phyloP scores from a whole-genome alignment of 2,329 filamentous ascomycete genomes.

The Zymoseptoria brevis region DNA sequence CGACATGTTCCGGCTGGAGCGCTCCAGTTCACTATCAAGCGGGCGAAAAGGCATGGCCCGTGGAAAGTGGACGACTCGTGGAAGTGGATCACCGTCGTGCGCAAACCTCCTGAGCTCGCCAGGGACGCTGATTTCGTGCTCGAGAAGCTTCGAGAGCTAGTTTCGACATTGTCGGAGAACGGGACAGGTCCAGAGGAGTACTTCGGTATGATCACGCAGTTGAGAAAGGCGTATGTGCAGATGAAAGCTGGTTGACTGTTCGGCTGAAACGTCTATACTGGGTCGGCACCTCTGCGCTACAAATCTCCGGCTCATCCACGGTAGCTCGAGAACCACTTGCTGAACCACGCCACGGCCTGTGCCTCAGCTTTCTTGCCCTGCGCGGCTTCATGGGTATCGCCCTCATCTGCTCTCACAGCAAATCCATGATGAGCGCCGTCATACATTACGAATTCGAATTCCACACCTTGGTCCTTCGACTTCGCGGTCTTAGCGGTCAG shows the following conservation, averaged over 20 bases:
- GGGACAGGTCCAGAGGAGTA: slow-evolving; percentile 14
- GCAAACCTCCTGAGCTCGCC: slow-evolving; percentile 16
- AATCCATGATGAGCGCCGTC: slow-evolving; percentile 32
- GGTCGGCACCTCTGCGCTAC: too few relatives aligned
- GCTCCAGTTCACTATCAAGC: slow-evolving; percentile 14
- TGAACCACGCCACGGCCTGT: slow-evolving; percentile 34
- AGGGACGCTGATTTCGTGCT: slow-evolving; percentile 20
- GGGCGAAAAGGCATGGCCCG: slow-evolving; percentile 6
- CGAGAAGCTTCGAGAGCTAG: slow-evolving; percentile 9
- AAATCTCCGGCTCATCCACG: too few relatives aligned
- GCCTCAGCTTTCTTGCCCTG: slow-evolving; percentile 31
- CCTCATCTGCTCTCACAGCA: slow-evolving; percentile 30
- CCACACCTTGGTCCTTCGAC: slow-evolving; percentile 26
- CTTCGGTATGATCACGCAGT: slow-evolving; percentile 11
- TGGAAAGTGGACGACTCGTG: slow-evolving; percentile 20
- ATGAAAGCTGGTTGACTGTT: not conserved
- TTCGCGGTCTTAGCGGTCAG: slow-evolving; percentile 29
- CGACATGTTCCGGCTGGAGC: slow-evolving; percentile 22
- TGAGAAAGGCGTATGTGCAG: slow-evolving; percentile 14
- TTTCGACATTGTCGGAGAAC: slow-evolving; percentile 6
- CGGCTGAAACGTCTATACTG: not conserved
- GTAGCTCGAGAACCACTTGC: slow-evolving; percentile 25
- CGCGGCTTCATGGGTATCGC: slow-evolving; percentile 27
- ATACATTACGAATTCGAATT: slow-evolving; percentile 33
- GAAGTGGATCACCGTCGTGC: slow-evolving; percentile 25